Conservation (phyloP, 768 basidiomycete species). For the Psilocybe cubensis region DNA sequence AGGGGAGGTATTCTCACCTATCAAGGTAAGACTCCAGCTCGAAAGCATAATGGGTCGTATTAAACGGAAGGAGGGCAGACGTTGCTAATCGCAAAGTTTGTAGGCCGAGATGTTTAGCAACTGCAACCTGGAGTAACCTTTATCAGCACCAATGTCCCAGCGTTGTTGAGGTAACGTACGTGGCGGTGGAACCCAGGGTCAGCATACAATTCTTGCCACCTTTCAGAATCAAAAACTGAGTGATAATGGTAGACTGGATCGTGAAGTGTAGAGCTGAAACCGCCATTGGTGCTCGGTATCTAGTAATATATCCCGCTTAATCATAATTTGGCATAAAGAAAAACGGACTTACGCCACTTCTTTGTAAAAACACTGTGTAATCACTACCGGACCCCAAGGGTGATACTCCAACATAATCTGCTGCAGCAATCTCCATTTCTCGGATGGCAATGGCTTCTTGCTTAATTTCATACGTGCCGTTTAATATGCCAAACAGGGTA, state of each 20-base stretch:
- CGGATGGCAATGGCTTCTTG: conserved; percentile 34
- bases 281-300: conserved; percentile 49
- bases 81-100: conserved; percentile 63
- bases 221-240: conserved; percentile 72
- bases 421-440: conserved; percentile 40
- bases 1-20: conserved; percentile 41
- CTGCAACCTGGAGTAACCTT: conserved; percentile 55
- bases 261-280: conserved; percentile 42
- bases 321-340: not conserved
- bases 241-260: conserved; percentile 80
- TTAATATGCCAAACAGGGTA: conserved; percentile 35
- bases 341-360: conserved; percentile 49
- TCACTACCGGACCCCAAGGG: conserved; percentile 88
- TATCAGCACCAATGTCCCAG: not conserved
- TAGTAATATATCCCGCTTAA: conserved; percentile 7
- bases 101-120: conserved; percentile 73
- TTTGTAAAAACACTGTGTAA: conserved; percentile 90
- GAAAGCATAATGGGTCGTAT: conserved; percentile 75
- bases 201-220: conserved; percentile 75
- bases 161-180: conserved; percentile 41
- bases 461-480: conserved; percentile 14
- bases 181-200: conserved; percentile 80
- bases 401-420: conserved; percentile 40
- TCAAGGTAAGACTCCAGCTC: conserved; percentile 68
- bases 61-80: conserved; percentile 68